Base-by-base conservation (phyloP, 2,329 filamentous ascomycete genomes). In the Rachicladosporium sp. region DNA sequence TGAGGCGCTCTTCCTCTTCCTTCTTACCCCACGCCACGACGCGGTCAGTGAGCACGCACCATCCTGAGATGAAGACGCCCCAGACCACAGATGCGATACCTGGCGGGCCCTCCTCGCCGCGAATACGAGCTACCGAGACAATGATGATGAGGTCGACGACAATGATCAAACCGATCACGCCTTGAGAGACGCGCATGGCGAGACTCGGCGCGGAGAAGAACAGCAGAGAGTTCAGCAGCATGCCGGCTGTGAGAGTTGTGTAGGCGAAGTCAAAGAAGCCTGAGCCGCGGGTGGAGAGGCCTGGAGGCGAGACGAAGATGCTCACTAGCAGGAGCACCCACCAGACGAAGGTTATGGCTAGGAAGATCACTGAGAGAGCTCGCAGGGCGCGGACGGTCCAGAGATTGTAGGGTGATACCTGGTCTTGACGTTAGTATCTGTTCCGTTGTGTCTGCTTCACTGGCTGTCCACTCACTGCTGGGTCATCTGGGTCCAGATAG, bases 1-100 rank as follows among this genome's bases (percentile, higher is more conserved):
- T 96, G 12, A 96, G 68, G 19, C 91, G 78, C 58, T 94, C 81
- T 58, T 98, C 91, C 59, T 96, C 91, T 53, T 95, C 86, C 1
- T 70, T 71, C 62, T 96, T 96, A 41, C 89, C 91, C 82, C 86
- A 93, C 53, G 82, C 74, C 6, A 98, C 91, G 4, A 83, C 78
- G 35, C 81, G 73, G 55, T 94, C 89, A 6, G 81, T 83, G 6
- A 80, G 53, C 12, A 95, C 68, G 15, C 82, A 82, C 77, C 86
- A 96, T 2, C 82, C 59, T 29, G 81, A 74, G 56, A 93, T 84
- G 34, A 91, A 48, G 2, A 86, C 69, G 11, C 85, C 83, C 88
- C 83, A 95, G 10, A 85, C 64, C 3, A 89, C 82, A 32, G 83
- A 91, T 7, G 76, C 77, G 40, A 91, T 82, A n/a, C 91, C 91